These are phyloP conservation scores for Lepidium sativum DNA, from an alignment of 345 rosid genomes.

Conservation along the genomic window DNA sequence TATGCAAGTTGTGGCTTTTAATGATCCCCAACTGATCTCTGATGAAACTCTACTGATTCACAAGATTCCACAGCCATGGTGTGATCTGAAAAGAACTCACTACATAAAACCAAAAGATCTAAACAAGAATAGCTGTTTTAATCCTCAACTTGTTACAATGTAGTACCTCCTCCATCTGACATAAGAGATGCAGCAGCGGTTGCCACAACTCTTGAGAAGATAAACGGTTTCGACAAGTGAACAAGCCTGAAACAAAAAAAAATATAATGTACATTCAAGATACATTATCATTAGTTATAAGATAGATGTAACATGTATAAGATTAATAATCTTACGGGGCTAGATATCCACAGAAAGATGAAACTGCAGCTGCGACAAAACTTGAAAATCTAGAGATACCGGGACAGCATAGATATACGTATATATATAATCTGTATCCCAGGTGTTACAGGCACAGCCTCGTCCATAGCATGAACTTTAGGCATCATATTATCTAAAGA, in stretches of 20 bases:
- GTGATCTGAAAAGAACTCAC: not conserved
- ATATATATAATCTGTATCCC: too few species aligned
- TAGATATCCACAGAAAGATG: conserved; percentile 92
- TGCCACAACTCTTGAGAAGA: conserved; percentile 79
- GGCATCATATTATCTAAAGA: too few species aligned
- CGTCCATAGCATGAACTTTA: too few species aligned
- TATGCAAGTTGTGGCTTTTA: not conserved
- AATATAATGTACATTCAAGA: too few species aligned
- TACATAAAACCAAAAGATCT: not conserved
- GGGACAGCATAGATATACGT: too few species aligned
- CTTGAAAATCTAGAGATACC: too few species aligned
- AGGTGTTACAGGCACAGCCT: too few species aligned
- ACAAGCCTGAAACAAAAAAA: conserved; percentile 48
- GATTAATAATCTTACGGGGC: conserved; percentile 59
- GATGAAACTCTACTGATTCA: not conserved
- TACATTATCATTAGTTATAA: not conserved
- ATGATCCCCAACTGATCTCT: not conserved
- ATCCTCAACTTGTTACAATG: conserved; percentile 26
- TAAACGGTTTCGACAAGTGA: conserved; percentile 86
- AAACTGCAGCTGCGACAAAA: conserved; percentile 64
- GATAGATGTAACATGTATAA: not conserved
- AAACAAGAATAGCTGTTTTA: not conserved
- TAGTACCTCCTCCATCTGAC: conserved; percentile 95
- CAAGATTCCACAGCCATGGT: not conserved
- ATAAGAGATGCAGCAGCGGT: conserved; percentile 95